phyloP scores from a whole-genome alignment of 1,139 yeast genomes.

The Arxiozyma slooffiae region DNA sequence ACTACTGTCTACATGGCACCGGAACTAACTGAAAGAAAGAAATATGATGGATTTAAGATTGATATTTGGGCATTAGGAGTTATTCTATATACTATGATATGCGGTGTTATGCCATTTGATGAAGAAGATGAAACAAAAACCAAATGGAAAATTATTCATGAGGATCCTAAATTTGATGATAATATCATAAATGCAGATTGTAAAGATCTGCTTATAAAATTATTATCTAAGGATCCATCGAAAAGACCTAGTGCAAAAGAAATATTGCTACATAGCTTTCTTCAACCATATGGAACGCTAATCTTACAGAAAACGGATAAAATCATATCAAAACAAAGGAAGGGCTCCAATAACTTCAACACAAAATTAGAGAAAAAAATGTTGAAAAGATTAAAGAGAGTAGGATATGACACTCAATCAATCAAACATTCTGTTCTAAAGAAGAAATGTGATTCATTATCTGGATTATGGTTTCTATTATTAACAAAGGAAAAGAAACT shows the following conservation, averaged over 20 bases:
- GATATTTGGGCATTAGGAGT: constrained; percentile 94
- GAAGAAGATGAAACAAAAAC: constrained; percentile 64
- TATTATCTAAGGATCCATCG: constrained; percentile 60
- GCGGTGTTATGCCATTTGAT: constrained; percentile 87
- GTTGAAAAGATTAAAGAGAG: constrained; percentile 51
- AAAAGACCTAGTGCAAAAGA: constrained; percentile 54
- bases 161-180: constrained; percentile 42
- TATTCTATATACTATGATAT: constrained; percentile 77
- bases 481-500: constrained; percentile 52
- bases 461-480: constrained; percentile 77
- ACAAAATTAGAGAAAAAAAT: constrained; percentile 57
- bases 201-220: constrained; percentile 39
- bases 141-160: constrained; percentile 49
- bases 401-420: constrained; percentile 58
- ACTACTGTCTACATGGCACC: constrained; percentile 97
- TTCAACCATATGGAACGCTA: constrained; percentile 40
- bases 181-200: constrained; percentile 42
- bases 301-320: constrained; percentile 38
- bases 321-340: constrained; percentile 35
- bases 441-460: constrained; percentile 62
- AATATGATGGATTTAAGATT: constrained; percentile 70
- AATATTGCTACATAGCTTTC: constrained; percentile 52
- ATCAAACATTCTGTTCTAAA: constrained; percentile 52
- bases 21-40: constrained; percentile 53
- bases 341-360: constrained; percentile 39